Evolutionary conservation across 345 rosid genomes (phyloP).

Genomic region (Rhodamnia argentea): DNA sequence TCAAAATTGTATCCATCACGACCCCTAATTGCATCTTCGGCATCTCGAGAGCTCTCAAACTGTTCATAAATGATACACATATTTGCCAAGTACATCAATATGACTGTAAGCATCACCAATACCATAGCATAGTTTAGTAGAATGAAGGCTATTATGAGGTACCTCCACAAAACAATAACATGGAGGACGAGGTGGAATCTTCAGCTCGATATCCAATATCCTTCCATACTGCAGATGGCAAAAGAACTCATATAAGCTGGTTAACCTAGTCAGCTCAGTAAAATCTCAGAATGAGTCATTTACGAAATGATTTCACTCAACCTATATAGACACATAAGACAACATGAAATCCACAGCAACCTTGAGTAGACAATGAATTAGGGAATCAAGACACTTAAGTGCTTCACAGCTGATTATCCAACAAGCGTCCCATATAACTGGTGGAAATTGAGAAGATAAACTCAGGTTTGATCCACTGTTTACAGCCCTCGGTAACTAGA

Average conservation of each 20-base stretch:
- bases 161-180: constrained; percentile 98
- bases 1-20: constrained; percentile 61
- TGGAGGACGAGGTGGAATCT: constrained; percentile 94
- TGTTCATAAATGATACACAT: constrained; percentile 1
- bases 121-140: not conserved
- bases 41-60: constrained; percentile 46
- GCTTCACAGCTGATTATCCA: not conserved
- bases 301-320: not conserved
- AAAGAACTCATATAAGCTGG: not conserved
- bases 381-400: not conserved
- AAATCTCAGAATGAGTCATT: not conserved
- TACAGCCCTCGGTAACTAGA: not conserved
- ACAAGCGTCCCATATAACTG: not conserved
- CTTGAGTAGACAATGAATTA: not conserved
- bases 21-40: constrained; percentile 52
- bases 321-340: not conserved
- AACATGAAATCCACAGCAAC: not conserved
- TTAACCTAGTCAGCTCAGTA: not conserved
- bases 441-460: not conserved
- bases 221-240: constrained; percentile 60
- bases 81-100: not conserved
- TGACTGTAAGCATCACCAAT: not conserved
- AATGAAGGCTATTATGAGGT: not conserved
- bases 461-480: not conserved
- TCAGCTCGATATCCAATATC: constrained; percentile 82